phyloP scores from a whole-genome alignment of 768 basidiomycete species.

The Austroboletus eburneus region DNA sequence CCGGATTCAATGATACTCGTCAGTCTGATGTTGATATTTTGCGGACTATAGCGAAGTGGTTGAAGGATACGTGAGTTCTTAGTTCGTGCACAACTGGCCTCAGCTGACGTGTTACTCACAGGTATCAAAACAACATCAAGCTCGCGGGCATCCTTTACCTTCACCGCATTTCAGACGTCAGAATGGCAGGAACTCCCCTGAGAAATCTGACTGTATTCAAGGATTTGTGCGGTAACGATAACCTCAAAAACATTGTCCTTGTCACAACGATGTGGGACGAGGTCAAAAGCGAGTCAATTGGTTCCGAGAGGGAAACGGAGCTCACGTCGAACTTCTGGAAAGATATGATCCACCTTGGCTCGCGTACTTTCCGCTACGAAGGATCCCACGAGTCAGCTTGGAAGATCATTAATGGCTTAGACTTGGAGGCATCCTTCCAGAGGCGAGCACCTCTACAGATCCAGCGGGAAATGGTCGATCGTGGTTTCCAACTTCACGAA shows the following conservation, averaged over 20 bases:
- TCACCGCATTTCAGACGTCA: conserved; percentile 13
- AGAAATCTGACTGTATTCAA: conserved; percentile 7
- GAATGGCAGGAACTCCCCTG: conserved; percentile 8
- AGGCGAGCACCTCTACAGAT: conserved; percentile 6
- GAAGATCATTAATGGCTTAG: conserved; percentile 5
- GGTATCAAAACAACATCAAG: conserved; percentile 9
- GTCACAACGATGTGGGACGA: conserved; percentile 22
- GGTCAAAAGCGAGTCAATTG: neutral
- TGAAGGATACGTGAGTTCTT: conserved; percentile 17
- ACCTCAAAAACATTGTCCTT: conserved; percentile 12
- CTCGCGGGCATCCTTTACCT: conserved; percentile 11
- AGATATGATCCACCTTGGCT: conserved; percentile 12
- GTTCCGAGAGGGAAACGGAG: conserved; percentile 9
- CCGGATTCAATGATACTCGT: conserved; percentile 15
- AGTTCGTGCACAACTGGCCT: neutral
- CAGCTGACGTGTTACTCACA: neutral
- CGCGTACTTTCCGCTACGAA: conserved; percentile 8
- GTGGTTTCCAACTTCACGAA: conserved; percentile 3
- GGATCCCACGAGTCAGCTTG: conserved; percentile 11
- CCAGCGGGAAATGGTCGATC: conserved; percentile 19
- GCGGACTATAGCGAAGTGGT: conserved; percentile 12
- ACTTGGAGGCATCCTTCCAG: neutral
- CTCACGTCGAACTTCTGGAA: conserved; percentile 12
- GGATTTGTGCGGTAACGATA: conserved; percentile 7
- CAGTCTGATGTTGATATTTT: conserved; percentile 10